Base-by-base conservation (phyloP, 2,329 filamentous ascomycete genomes). In the Fusarium falciforme region DNA sequence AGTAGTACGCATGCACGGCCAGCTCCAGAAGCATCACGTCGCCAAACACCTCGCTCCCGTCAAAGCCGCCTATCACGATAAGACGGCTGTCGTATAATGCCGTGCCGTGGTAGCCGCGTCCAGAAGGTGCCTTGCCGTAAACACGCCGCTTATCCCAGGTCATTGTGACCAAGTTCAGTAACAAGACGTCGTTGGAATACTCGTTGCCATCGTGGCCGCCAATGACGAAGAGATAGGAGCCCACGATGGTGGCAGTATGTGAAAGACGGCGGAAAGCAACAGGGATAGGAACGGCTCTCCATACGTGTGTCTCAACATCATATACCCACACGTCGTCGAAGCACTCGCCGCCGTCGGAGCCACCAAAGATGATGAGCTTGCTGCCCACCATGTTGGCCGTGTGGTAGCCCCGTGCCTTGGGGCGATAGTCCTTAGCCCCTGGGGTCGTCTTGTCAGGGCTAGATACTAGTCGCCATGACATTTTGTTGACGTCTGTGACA, bases 261-360 rank as follows among this genome's bases (percentile, higher is more conserved):
- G 90, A 92, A 60, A 93, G 85, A 22, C 91, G 89, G 42, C 90
- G 88, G 80, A 87, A 92, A n/a, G 89, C 89, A 38, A 89, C 79
- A 22, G 90, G 87, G 27, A 92, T 90, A 66, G 84, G 80, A 64
- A 92, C 91, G 8, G 84, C 79, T 69, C 87, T 89, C 90, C 92
- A 93, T 27, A 84, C 74, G 67, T 88, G 85, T 42, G 85, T 87
- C 60, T 93, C 91, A 7, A 93, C 88, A 79, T 93, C 91, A 82
- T 92, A 93, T 33, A 93, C 89, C 91, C 91, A 93, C 44, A 93
- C 91, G 77, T 93, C 91, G 79, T 91, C 88, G 82, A 93, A 93
- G 82, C 91, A 93, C 81, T 93, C 91, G 61, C 90, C 90, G 73
- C 91, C 91, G 79, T 93, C 91, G 4, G 90, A 92, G 36, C 91